A percentile compares a stretch with the other conserved stretches of the same genome.
These are phyloP conservation scores for Coprinopsis sp. DNA, from an alignment of 768 basidiomycete species.

Conservation along the genomic window DNA sequence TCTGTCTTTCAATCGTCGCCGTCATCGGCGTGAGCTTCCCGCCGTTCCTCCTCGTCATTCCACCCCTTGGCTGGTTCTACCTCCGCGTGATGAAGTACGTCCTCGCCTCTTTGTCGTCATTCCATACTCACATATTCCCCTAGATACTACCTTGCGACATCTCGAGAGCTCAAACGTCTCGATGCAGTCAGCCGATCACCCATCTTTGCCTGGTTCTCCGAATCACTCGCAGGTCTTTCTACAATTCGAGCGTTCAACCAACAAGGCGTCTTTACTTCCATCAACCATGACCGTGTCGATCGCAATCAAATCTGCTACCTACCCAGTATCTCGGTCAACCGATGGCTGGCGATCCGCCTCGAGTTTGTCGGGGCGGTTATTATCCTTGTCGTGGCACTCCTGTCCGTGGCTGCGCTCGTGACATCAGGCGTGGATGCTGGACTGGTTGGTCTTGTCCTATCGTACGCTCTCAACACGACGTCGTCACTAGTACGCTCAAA, in stretches of 20 bases:
- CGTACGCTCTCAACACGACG: constrained; percentile 81
- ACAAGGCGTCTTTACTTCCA: constrained; percentile 58
- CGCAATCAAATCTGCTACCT: constrained; percentile 80
- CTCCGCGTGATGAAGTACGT: constrained; percentile 70
- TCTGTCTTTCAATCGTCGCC: constrained; percentile 53
- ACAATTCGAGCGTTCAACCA: constrained; percentile 82
- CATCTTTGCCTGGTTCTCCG: constrained; percentile 87
- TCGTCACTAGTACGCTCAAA: constrained; percentile 60
- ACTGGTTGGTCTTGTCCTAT: constrained; percentile 79
- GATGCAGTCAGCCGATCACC: constrained; percentile 88
- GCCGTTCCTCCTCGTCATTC: constrained; percentile 67
- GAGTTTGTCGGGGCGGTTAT: constrained; percentile 82
- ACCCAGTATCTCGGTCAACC: constrained; percentile 68
- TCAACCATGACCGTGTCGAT: constrained; percentile 74
- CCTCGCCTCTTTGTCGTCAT: background rate
- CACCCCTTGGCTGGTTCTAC: constrained; percentile 81
- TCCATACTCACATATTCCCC: background rate
- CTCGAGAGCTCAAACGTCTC: constrained; percentile 82
- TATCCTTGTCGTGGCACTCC: constrained; percentile 64
- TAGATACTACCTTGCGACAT: constrained; percentile 85
- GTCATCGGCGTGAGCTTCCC: constrained; percentile 85
- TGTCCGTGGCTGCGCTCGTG: constrained; percentile 67
- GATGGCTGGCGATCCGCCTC: constrained; percentile 81
- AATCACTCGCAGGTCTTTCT: constrained; percentile 67
- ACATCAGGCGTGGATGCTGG: constrained; percentile 82